Base-by-base conservation (phyloP, 2,329 filamentous ascomycete species). In the Falciphora oryzae region DNA sequence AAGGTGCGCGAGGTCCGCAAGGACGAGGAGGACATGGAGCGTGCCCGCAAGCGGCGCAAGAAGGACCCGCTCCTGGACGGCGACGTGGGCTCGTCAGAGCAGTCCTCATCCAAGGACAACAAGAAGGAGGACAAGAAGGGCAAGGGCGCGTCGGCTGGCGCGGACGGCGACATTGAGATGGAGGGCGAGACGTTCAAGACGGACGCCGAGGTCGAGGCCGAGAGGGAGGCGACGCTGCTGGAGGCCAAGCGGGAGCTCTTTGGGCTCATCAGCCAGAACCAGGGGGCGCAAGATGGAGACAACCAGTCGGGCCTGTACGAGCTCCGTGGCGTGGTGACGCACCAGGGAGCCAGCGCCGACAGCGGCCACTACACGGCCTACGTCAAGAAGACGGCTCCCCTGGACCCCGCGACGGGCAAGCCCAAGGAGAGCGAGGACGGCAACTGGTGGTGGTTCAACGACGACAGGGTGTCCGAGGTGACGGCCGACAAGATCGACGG, bases 381-480 rank as follows among this genome's bases (percentile, higher is more conserved):
- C 75, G 91, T 99, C 70, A 99, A 98, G 84, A 97, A 99, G 84
- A 83, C 89, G 67, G 89, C 85, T 0, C 79, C 81, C 13, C 79
- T 92, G 65, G 90, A 96, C 70, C 83, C 89, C 22, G 86, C 88
- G 72, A 91, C 89, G 27, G 92, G 91, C 69, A 91, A 92, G 80
- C 31, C 53, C 27, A 82, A 86, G 71, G 61, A 56, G 4, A 50
- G 31, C 25, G 92, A 96, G 73, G 92, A 96, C 73, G 93, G 91
- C 70, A 97, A 93, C 72, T 99, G 95, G 95, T 99, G 95, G 94
- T 99, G 95, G 94, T 99, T 99, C 84, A 98, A 99, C 76, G 95
- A 99, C 72, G 94, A 99, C 74, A 96, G 93, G 80, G 95, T 99
- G 44, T 88, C 90, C 18, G 95, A 99, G 80, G 95, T 99, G 32